Evolutionary conservation across 257 asterid genomes (phyloP), one percentile per base, ranked within the genome.

Genomic region (Fraxinus cuspidata): DNA sequence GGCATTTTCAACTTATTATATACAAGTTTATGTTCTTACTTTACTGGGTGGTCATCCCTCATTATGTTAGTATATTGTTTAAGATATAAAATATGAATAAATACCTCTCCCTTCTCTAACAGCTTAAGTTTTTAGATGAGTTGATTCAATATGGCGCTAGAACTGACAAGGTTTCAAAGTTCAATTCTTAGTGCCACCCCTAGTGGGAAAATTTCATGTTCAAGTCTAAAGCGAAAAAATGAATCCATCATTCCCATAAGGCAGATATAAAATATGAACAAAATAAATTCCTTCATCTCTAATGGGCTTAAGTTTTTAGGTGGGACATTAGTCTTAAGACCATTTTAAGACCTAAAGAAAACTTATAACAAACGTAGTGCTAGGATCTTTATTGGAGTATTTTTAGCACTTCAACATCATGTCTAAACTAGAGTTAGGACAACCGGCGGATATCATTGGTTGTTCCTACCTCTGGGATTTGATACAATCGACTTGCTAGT

Each of bases 1-100:
- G 42, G 70, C 81, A 78, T n/a, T 69, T 25, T 15, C 74, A 15
- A 44, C 65, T 79, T 29, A 60, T 75, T 68, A 56, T 68, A 78
- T 10, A 78, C 58, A 34, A 11, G 35, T 34, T 70, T 72, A 44
- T 19, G 51, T 19, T 40, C 42, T 32, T 51, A 35, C 34, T 31
- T 51, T 16, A 60, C 12, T 67, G 74, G 40, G 77, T 37, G 23
- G 49, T 68, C 56, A 19, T 71, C 21, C 23, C 73, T 42, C 51
- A 42, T 42, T 42, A 42, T 42, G 51, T 42, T 12, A 42, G 49
- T 15, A 42, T 12, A 42, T 42, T 42, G 51, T 12, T 42, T 29
- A 23, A 27, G 69, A 63, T 63, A 63, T 27, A 27, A 11, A 63
- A 63, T 25, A 25, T 8, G 9, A 27, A 63, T 11, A 42, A 23